Evolutionary conservation across 805 yeast species (phyloP), one percentile per base, ranked within the genome.

Genomic region (Candida coleopterorum): DNA sequence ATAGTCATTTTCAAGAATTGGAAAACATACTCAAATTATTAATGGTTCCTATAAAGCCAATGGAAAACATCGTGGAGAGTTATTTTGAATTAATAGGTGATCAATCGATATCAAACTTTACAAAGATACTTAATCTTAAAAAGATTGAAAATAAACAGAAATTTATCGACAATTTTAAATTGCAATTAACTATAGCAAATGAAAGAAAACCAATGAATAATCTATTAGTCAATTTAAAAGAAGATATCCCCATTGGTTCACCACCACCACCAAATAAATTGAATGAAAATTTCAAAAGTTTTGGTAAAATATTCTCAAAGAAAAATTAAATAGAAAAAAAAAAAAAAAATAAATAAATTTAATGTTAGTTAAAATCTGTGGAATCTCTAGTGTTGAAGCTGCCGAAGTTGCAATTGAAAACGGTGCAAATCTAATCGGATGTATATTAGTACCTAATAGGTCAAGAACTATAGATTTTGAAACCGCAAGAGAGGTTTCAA

Each of bases 381-480:
- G 98, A 0, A 55, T 90, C 16, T 74, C 75, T 45, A 68, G 81
- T 2, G 53, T 59, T 0, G 82, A 79, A 31, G 85, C 85, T 0
- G 97, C 96, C 0, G 42, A 58, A n/a, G 51, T 49, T 4, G 96
- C 96, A 0, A 60, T 88, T 0, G 75, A 72, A 0, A 44, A 66
- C 6, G 94, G 94, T 0, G 89, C 97, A 0, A 75, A 83, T 45
- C 56, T 86, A 27, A 49, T 90, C 2, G 98, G 98, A 1, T 76
- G 85, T 46, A 93, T 93, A 20, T 56, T 93, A 53, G 97, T 88
- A 2, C 97, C 97, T 0, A 74, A 74, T 16, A 64, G 95, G 39
- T 72, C 74, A 25, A 72, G 98, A 37, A 85, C 96, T 0, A 73
- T 87, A 2, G 55, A 55, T 14, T 39, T 39, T 2, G 50, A 46